phyloP scores from a whole-genome alignment of 2,329 filamentous ascomycete genomes.

The Immersiporthe knoxdaviesiana region DNA sequence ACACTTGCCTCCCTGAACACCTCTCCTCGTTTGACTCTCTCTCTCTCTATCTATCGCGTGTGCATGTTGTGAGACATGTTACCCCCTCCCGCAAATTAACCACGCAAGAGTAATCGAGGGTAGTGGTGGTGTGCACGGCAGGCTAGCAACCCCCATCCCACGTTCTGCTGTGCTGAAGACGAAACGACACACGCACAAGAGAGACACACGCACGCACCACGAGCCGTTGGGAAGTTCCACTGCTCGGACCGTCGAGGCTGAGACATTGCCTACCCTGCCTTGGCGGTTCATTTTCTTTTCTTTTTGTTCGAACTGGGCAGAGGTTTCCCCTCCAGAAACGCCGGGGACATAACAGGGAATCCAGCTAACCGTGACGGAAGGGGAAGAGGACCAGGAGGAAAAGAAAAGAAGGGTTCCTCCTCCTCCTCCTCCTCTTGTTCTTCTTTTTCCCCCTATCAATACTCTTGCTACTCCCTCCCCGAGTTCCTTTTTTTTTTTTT shows the following conservation, averaged over 20 bases:
- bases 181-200: neutral
- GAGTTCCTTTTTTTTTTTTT: neutral
- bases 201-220: neutral
- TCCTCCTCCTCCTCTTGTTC: too few species aligned
- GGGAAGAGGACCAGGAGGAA: neutral
- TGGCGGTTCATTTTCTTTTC: neutral
- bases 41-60: neutral
- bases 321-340: neutral
- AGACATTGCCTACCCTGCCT: neutral
- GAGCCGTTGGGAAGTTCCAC: neutral
- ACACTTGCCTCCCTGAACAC: neutral
- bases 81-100: neutral
- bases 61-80: neutral
- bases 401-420: neutral
- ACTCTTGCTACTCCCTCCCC: too few species aligned
- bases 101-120: neutral
- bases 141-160: neutral
- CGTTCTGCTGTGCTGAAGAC: neutral
- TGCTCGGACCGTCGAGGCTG: conserved; percentile 3
- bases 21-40: neutral
- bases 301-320: neutral
- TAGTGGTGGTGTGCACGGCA: neutral
- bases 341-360: neutral
- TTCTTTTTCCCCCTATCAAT: too few species aligned
- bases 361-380: neutral